Base-by-base conservation (phyloP, 106 monocot genomes). In the Posidonia australis region DNA sequence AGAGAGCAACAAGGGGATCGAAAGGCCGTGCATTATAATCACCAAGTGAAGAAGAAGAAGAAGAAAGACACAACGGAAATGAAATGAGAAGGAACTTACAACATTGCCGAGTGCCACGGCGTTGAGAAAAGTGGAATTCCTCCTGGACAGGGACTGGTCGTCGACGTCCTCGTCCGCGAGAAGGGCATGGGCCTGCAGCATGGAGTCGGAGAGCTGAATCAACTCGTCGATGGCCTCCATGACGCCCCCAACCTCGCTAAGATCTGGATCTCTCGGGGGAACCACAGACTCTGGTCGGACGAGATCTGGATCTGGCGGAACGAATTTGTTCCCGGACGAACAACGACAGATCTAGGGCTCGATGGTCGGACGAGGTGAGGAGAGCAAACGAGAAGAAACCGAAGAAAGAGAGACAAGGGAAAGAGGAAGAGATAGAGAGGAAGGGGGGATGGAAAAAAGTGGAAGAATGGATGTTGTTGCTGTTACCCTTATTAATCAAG, bases 141-240 rank as follows among this genome's bases (percentile, higher is more conserved):
- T 54, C 52, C 52, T 77, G 17, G 81, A 74, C 19, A 69, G 57
- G 11, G 74, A 63, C 30, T 74, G 25, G 1, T 73, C 78, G 25
- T 89, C 82, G 24, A 67, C 63, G 54, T 88, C 88, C 58, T 89
- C 89, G 24, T 89, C 84, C 31, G 80, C 78, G 22, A 90, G 80
- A 25, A 90, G 81, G 16, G 86, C 72, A 36, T 86, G 66, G 30
- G 79, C 89, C 70, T 89, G 84, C 24, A 84, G 46, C 89, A 89
- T 89, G 51, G 79, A 73, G 48, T 84, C 84, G 24, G 84, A 76
- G 13, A 89, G 84, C 72, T 89, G 74, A 43, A 67, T 46, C 72
- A 89, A 63, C 66, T 89, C 89, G 47, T 84, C 89, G 42, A 89
- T 84, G 36, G 84, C 81, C 75, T 84, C 88, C 88, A 89, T 89